Percentiles rank a stretch among this genome's conserved stretches.
These are phyloP conservation scores for Capsicum rhomboideum DNA, from an alignment of 257 asterid genomes.

Conservation along the genomic window DNA sequence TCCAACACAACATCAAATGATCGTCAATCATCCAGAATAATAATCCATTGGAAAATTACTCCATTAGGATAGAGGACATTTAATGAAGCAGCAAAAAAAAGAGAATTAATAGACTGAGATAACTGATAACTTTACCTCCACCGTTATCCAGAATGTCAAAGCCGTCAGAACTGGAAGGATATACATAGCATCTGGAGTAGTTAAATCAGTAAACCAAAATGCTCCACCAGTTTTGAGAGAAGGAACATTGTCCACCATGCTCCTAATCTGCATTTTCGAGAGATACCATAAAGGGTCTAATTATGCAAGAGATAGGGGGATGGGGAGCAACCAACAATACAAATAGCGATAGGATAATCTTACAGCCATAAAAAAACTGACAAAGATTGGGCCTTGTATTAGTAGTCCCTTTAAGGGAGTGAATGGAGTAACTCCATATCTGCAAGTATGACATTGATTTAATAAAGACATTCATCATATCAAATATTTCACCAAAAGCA, in stretches of 20 bases:
- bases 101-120: background rate
- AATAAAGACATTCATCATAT: background rate
- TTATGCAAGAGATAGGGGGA: background rate
- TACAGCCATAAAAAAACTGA: slow-evolving; percentile 88
- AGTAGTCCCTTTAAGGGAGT: slow-evolving; percentile 79
- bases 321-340: background rate
- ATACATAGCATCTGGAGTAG: slow-evolving; percentile 74
- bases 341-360: slow-evolving; percentile 19
- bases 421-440: slow-evolving; percentile 78
- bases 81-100: background rate
- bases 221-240: slow-evolving; percentile 89
- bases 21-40: background rate
- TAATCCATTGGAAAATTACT: background rate
- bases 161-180: slow-evolving; percentile 80
- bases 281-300: background rate
- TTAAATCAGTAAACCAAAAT: slow-evolving; percentile 85
- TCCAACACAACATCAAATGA: background rate
- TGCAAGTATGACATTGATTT: slow-evolving; percentile 26
- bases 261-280: slow-evolving; percentile 40
- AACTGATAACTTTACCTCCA: slow-evolving; percentile 56
- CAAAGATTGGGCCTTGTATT: slow-evolving; percentile 73
- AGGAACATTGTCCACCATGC: slow-evolving; percentile 83
- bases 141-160: slow-evolving; percentile 83
- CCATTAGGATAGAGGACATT: background rate
- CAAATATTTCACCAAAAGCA: background rate